Evolutionary conservation across 345 rosid species (phyloP).

Genomic region (Populus euphratica): DNA sequence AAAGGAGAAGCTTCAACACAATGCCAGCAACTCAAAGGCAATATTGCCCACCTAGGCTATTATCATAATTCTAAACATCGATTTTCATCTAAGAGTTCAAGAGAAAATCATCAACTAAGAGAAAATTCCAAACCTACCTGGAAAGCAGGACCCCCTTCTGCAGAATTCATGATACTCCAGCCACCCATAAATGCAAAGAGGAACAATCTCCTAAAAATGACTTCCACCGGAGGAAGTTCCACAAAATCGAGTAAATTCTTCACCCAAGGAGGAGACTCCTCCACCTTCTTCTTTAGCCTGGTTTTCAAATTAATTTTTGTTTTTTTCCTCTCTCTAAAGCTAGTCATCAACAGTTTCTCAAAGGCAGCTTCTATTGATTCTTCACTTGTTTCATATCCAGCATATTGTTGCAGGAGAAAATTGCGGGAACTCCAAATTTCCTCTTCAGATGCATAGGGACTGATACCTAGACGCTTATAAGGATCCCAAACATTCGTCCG

Average conservation of each 20-base stretch:
- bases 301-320: conserved; percentile 79
- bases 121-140: conserved; percentile 58
- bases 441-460: conserved; percentile 82
- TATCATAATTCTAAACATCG: too few species aligned
- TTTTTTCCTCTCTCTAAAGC: conserved; percentile 75
- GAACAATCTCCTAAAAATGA: conserved; percentile 83
- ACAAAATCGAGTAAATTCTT: conserved; percentile 68
- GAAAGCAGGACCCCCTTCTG: conserved; percentile 98
- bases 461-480: conserved; percentile 72
- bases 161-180: conserved; percentile 97
- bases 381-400: conserved; percentile 88
- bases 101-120: neutral
- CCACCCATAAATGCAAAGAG: conserved; percentile 98
- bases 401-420: conserved; percentile 79
- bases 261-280: conserved; percentile 94
- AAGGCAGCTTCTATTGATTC: conserved; percentile 95
- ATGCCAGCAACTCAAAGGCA: too few species aligned
- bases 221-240: conserved; percentile 74
- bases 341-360: conserved; percentile 81
- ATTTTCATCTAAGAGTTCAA: neutral
- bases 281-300: conserved; percentile 84
- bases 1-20: neutral
- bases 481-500: conserved; percentile 84
- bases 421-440: conserved; percentile 97
- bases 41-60: too few species aligned